These are phyloP conservation scores for Fusarium humuli DNA, from an alignment of 2,329 filamentous ascomycete species.

Conservation along the genomic window DNA sequence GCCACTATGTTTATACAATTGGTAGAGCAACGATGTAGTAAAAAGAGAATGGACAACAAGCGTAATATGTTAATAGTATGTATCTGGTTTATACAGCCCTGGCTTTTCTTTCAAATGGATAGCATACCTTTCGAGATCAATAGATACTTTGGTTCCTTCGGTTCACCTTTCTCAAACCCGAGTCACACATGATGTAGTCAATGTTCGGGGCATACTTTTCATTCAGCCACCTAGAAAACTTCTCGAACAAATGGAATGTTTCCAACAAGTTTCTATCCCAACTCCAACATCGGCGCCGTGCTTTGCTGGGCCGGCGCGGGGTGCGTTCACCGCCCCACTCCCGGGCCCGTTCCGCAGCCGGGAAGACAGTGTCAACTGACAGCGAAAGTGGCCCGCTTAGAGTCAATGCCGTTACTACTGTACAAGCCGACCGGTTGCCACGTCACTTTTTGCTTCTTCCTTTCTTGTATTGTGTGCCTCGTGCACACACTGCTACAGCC, in stretches of 20 bases:
- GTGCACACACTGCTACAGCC: neutral
- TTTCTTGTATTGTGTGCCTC: neutral
- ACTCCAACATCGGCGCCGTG: slow-evolving; percentile 1
- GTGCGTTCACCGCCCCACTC: slow-evolving; percentile 33
- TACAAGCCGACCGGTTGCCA: slow-evolving; percentile 14
- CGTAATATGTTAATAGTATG: slow-evolving; percentile 23
- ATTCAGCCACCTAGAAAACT: neutral
- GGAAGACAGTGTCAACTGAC: slow-evolving; percentile 17
- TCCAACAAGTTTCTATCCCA: neutral
- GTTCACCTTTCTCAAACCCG: neutral
- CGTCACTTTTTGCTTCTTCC: slow-evolving; percentile 28
- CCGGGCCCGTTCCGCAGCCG: slow-evolving; percentile 24
- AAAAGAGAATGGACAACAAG: slow-evolving; percentile 7
- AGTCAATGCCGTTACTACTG: slow-evolving; percentile 18
- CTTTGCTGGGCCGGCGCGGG: slow-evolving; percentile 9
- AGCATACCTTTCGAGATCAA: slow-evolving; percentile 1
- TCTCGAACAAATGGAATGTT: neutral
- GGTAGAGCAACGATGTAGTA: slow-evolving; percentile 1
- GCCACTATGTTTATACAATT: slow-evolving; percentile 2
- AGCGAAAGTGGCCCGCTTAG: slow-evolving; percentile 10
- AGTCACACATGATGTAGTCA: neutral
- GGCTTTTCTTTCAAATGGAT: neutral
- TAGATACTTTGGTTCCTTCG: neutral
- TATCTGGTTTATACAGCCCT: slow-evolving; percentile 3
- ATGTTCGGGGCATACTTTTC: neutral